Base-by-base conservation (phyloP, 2,329 filamentous ascomycete genomes). In the Neoscytalidium dimidiatum region DNA sequence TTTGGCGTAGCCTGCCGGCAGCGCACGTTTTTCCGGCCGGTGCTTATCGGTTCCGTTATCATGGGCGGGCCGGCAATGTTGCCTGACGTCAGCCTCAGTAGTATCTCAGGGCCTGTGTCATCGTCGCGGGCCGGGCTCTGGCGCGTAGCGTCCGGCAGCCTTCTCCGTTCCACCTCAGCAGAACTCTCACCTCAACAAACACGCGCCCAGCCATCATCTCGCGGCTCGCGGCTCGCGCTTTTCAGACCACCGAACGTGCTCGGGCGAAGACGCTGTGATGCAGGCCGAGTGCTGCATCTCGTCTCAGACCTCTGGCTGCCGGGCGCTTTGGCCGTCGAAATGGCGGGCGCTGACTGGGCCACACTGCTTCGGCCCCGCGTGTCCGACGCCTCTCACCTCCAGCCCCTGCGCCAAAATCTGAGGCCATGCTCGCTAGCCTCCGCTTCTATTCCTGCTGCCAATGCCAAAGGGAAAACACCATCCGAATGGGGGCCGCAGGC, bases 151-250 rank as follows among this genome's bases (percentile, higher is more conserved):
- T n/a, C n/a, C n/a, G n/a, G n/a, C n/a, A n/a, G n/a, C 44, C 11
- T 13, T 14, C 44, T 17, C 44, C 23, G 44, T 17, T 28, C 21
- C 44, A 6, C 44, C 17, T 21, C 44, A 3, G 14, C 21, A n/a
- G n/a, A 14, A 33, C n/a, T 31, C 21, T 17, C 35, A n/a, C 28
- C 56, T 19, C 56, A 33, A 33, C 56, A 48, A 29, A 21, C 56
- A 38, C 17, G 28, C 8, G 41, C 52, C 21, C 11, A 4, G 19
- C n/a, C 19, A 29, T 29, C 8, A 4, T 19, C 41, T 56, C 62
- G 62, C 62, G n/a, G n/a, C n/a, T n/a, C n/a, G n/a, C n/a, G n/a
- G 23, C 62, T 64, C 62, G 62, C 62, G 51, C 51, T 53, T 48
- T 58, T 17, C 35, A 38, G 6, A 58, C 43, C 29, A 14, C 62